phyloP scores from a whole-genome alignment of 225 moss, liverwort and hornwort species.

The Sphagnum tenellum region DNA sequence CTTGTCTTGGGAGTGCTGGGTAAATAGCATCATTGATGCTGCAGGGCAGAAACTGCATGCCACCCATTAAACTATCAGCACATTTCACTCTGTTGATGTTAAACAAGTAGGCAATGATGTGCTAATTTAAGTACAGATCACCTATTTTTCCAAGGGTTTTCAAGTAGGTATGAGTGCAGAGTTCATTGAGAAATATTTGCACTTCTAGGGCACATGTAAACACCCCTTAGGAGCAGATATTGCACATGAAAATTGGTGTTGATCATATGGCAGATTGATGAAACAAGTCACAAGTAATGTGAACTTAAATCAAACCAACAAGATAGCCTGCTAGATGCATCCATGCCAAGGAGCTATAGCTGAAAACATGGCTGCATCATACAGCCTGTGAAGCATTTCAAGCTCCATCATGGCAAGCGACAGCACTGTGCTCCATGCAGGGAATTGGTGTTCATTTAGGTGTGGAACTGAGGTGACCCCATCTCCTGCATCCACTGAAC shows the following conservation, averaged over 20 bases:
- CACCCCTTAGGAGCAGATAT: background rate
- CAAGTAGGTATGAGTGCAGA: background rate
- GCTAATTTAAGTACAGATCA: background rate
- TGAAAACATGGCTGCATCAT: conserved; percentile 31
- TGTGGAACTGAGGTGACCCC: conserved; percentile 19
- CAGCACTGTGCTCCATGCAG: conserved; percentile 29
- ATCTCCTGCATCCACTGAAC: conserved; percentile 16
- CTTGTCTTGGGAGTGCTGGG: conserved; percentile 26
- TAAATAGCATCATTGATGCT: conserved; percentile 35
- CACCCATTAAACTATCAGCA: background rate
- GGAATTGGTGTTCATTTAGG: conserved; percentile 17
- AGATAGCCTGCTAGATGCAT: conserved; percentile 52
- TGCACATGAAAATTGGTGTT: background rate
- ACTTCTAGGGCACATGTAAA: too few species aligned
- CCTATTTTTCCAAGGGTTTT: background rate
- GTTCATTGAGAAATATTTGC: too few species aligned
- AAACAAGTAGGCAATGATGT: too few species aligned
- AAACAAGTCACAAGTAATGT: too few species aligned
- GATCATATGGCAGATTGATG: too few species aligned
- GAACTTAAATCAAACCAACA: conserved; percentile 30
- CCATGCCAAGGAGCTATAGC: conserved; percentile 40
- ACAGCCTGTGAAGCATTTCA: conserved; percentile 36
- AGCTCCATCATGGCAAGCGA: conserved; percentile 48
- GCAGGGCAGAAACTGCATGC: conserved; percentile 36
- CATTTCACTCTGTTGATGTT: too few species aligned